Conservation (phyloP, 371 early-diverging fungal species). For the Quaeritorhiza haematococci region DNA sequence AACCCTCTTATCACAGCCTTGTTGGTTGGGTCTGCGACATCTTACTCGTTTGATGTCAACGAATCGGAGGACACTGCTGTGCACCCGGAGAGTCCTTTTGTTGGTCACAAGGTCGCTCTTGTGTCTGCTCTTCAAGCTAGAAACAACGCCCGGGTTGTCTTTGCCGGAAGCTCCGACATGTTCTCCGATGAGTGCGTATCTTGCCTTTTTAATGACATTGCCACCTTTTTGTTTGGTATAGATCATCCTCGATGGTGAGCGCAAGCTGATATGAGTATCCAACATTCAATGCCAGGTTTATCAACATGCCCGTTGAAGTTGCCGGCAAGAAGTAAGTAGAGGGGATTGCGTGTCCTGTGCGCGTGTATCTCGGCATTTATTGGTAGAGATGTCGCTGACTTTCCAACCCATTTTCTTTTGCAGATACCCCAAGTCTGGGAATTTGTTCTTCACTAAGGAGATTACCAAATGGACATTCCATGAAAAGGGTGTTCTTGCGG, state of each 20-base stretch:
- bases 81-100: conserved; percentile 28
- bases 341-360: too few relatives aligned
- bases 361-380: neutral
- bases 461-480: conserved; percentile 87
- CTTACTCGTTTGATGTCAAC: conserved; percentile 41
- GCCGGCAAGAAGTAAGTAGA: too few relatives aligned
- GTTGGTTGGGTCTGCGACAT: conserved; percentile 56
- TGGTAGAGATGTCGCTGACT: neutral
- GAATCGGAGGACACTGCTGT: conserved; percentile 16
- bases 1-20: conserved; percentile 64
- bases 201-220: neutral
- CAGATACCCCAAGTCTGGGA: conserved; percentile 50
- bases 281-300: conserved; percentile 2
- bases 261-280: neutral
- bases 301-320: neutral
- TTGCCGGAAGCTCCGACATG: conserved; percentile 75
- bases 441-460: conserved; percentile 65
- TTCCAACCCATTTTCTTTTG: conserved; percentile 11
- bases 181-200: conserved; percentile 61
- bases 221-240: neutral
- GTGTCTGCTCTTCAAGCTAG: conserved; percentile 81
- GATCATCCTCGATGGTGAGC: too few relatives aligned
- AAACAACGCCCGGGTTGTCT: conserved; percentile 81
- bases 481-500: conserved; percentile 81
- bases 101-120: conserved; percentile 55